Base-by-base conservation (phyloP, 306 rosid species). In the Sphenostylis stenocarpa region DNA sequence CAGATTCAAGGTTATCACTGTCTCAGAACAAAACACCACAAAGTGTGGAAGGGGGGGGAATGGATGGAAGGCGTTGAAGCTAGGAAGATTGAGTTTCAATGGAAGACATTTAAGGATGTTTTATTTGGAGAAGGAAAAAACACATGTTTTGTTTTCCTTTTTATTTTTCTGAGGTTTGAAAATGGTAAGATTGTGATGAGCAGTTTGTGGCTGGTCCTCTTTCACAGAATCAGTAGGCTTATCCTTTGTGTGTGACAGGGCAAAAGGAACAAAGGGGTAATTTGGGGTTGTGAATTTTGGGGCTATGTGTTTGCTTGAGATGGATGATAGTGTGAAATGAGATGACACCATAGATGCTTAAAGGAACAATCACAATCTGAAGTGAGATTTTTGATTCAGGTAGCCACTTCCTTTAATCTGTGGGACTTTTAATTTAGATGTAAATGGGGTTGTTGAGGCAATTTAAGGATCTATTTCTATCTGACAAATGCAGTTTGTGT, bases 61-160 rank as follows among this genome's bases (percentile, higher is more conserved):
- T 81, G 98, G 69, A 83, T 87, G 99, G 99, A 88, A 84, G 92
- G 49, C 5, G 76, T 55, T 90, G 67, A 83, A 88, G 81, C 61
- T 63, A 20, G 36, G 6, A 28, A 39, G 99, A 96, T 88, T 83
- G 88, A 87, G 86, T 80, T 96, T 90, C 88, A 74, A 71, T 79
- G 84, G 83, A 83, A 77, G 85, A 9, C 57, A 82, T 33, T 82
- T 5, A 82, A 51, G 73, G 68, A 23, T 6, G 58, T 39, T 48
- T 21, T 23, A 48, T 26, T 48, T 73, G 72, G 52, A 44, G 34
- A 52, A 9, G 20, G 51, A 21, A 73, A 66, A 61, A n/a, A 28
- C 1, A 56, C 10, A 33, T 62, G 68, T 4, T 21, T 31, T 15
- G 6, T 12, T 23, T 8, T n/a, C 1, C 8, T 2, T 24, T 68